Evolutionary conservation across 2,329 filamentous ascomycete genomes (phyloP), one percentile per base, ranked within the genome.

Genomic region (Trichoderma guizhouense): DNA sequence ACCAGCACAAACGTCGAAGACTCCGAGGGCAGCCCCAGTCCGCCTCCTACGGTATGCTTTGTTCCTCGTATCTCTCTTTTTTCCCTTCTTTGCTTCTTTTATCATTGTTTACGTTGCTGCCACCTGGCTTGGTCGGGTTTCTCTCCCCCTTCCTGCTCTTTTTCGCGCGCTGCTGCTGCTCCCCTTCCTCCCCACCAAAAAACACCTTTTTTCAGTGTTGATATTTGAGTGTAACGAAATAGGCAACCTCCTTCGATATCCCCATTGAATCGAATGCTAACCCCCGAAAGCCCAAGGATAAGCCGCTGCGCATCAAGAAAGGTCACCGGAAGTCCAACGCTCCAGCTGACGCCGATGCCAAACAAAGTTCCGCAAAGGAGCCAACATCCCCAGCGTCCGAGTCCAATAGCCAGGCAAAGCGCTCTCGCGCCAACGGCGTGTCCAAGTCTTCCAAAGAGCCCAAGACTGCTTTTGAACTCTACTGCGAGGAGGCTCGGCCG

Each of bases 11-110:
- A 92, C 75, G 90, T 92, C 62, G 90, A 93, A 79, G 91, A 95
- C 79, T 93, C 92, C 11, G 92, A 95, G 76, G 91, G 91, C 77
- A 93, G 91, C 79, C 92, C 91, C 7, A 93, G 91, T 78, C 92
- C 92, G n/a, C 92, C 92, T 28, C 92, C 92, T 57, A 94, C 92
- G 77, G 91, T 93, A 88, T 75, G 89, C 58, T 34, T 53, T 53
- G 57, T 28, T 58, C 30, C 47, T 47, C 9, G 28, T 39, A 60
- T 9, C 60, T 61, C 26, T 47, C 26, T 47, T 68, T 51, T 12
- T 21, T 32, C 18, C 18, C n/a, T n/a, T n/a, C n/a, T n/a, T n/a
- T n/a, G 3, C 21, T 9, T 32, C 18, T 64, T 47, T 32, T 32
- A 15, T 32, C 34, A 1, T 11, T 47, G 24, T 57, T 51, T 36